Evolutionary conservation across 129 eudicot species (phyloP).

Genomic region (Flaveria linearis): DNA sequence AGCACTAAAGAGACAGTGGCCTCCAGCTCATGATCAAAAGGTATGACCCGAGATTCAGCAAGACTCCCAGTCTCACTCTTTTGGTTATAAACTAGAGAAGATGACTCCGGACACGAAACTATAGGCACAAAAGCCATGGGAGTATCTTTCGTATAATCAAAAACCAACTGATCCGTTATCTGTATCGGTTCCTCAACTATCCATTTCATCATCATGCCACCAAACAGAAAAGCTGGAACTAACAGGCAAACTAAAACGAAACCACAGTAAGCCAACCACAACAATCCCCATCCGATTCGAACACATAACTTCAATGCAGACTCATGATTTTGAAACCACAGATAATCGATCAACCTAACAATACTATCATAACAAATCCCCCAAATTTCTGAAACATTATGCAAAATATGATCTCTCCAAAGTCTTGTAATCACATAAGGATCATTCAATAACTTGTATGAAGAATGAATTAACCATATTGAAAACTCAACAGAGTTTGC

Average conservation of each 20-base stretch:
- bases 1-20: constrained; percentile 58
- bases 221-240: constrained; percentile 54
- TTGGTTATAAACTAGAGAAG: constrained; percentile 21
- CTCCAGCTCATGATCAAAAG: constrained; percentile 57
- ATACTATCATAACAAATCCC: constrained; percentile 16
- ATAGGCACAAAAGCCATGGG: constrained; percentile 79
- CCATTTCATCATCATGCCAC: constrained; percentile 54
- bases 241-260: constrained; percentile 49
- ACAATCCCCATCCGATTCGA: constrained; percentile 57
- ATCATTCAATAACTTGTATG: constrained; percentile 54
- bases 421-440: constrained; percentile 44
- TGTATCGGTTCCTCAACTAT: constrained; percentile 68
- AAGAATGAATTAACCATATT: constrained; percentile 35
- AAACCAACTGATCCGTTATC: constrained; percentile 50
- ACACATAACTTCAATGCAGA: constrained; percentile 40
- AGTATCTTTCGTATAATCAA: constrained; percentile 62
- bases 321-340: constrained; percentile 52
- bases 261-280: constrained; percentile 67
- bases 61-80: constrained; percentile 29
- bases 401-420: constrained; percentile 24
- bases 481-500: constrained; percentile 48
- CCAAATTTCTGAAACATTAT: constrained; percentile 24
- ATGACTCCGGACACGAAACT: constrained; percentile 34
- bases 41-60: constrained; percentile 46
- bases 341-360: constrained; percentile 30